A percentile compares a stretch with the other conserved stretches of the same genome.
Conservation (phyloP, 495 filamentous ascomycete genomes). For the Penicillium antarcticum region DNA sequence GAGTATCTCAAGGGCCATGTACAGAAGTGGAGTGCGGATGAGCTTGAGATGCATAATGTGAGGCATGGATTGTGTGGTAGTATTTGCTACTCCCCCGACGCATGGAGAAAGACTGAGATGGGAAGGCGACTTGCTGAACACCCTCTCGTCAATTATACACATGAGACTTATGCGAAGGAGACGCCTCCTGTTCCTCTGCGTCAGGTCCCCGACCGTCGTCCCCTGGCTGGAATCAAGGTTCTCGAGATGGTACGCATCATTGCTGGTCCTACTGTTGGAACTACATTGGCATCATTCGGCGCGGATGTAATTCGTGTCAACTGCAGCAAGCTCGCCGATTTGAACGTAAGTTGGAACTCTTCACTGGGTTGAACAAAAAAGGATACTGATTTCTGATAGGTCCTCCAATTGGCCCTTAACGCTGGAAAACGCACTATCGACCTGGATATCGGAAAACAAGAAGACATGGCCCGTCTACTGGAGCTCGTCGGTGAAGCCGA, state of each 20-base stretch:
- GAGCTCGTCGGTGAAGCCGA: constrained; percentile 50
- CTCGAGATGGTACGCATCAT: constrained; percentile 61
- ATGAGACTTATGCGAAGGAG: constrained; percentile 19
- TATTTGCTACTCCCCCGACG: constrained; percentile 29
- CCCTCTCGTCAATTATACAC: constrained; percentile 21
- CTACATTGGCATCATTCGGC: constrained; percentile 54
- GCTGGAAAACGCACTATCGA: constrained; percentile 56
- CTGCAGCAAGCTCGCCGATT: constrained; percentile 49
- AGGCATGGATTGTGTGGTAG: constrained; percentile 29
- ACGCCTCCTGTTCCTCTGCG: constrained; percentile 13
- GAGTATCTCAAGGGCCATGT: constrained; percentile 25
- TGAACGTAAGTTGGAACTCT: constrained; percentile 19
- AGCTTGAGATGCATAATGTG: constrained; percentile 33
- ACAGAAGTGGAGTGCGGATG: constrained; percentile 25
- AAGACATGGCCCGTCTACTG: constrained; percentile 39
- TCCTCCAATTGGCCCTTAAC: constrained; percentile 40
- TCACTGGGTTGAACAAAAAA: background rate
- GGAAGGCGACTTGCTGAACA: constrained; percentile 21
- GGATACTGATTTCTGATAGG: constrained; percentile 17
- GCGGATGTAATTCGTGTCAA: constrained; percentile 61
- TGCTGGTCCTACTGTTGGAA: constrained; percentile 53
- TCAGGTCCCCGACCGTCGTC: constrained; percentile 21
- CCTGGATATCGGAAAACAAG: constrained; percentile 44
- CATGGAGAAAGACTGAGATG: constrained; percentile 31
- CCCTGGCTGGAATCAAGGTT: constrained; percentile 57